A percentile compares a stretch with the other conserved stretches of the same genome.
Evolutionary conservation across 495 filamentous ascomycete species (phyloP).

Genomic region (Daldinia caldariorum): DNA sequence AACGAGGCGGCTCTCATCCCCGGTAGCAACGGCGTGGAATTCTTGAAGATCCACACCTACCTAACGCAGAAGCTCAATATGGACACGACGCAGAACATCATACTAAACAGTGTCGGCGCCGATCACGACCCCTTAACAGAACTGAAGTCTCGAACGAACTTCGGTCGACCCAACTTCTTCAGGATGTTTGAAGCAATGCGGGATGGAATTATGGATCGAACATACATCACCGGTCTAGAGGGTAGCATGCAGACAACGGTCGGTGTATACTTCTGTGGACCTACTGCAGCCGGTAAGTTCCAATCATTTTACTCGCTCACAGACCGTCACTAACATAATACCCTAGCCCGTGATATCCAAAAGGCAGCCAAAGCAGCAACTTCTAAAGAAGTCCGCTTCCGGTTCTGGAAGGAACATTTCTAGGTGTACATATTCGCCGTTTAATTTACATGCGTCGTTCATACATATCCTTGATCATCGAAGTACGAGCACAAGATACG

Average conservation of each 20-base stretch:
- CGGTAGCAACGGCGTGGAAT: slow-evolving; percentile 76
- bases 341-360: slow-evolving; percentile 81
- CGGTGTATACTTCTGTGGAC: slow-evolving; percentile 97
- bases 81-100: slow-evolving; percentile 94
- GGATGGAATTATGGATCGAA: slow-evolving; percentile 83
- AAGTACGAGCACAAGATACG: slow-evolving; percentile 13
- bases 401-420: slow-evolving; percentile 98
- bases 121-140: slow-evolving; percentile 92
- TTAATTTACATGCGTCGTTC: slow-evolving; percentile 23
- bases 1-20: slow-evolving; percentile 69
- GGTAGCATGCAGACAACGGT: slow-evolving; percentile 79
- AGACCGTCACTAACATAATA: slow-evolving; percentile 43
- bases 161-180: slow-evolving; percentile 90
- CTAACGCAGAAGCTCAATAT: slow-evolving; percentile 92
- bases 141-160: slow-evolving; percentile 88
- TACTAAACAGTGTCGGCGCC: slow-evolving; percentile 90
- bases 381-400: slow-evolving; percentile 83
- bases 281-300: slow-evolving; percentile 60
- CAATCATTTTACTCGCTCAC: not conserved
- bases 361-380: slow-evolving; percentile 77
- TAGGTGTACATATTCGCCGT: slow-evolving; percentile 45
- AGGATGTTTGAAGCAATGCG: slow-evolving; percentile 86
- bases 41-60: slow-evolving; percentile 97
- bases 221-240: slow-evolving; percentile 84
- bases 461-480: slow-evolving; percentile 16